Percentiles rank a stretch among this genome's conserved stretches.
These are phyloP conservation scores for Cryptococcus deneoformans DNA, from an alignment of 1,284 basidiomycete genomes.

Conservation along the genomic window DNA sequence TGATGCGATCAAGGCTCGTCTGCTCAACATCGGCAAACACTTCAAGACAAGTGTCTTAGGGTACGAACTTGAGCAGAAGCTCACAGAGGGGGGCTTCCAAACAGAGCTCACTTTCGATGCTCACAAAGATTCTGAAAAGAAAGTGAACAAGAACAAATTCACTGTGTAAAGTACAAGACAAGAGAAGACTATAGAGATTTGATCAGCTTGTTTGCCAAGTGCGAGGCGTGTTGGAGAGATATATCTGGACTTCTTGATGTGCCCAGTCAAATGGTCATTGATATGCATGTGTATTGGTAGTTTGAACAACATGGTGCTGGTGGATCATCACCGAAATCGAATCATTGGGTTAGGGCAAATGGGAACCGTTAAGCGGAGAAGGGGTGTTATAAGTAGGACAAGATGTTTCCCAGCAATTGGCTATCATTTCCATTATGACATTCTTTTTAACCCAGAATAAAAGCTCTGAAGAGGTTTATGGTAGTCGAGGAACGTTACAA, in stretches of 20 bases:
- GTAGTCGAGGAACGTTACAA: too few relatives aligned
- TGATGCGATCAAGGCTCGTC: slow-evolving; percentile 11
- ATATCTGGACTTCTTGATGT: not conserved
- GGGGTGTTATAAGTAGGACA: too few relatives aligned
- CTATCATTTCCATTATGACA: too few relatives aligned
- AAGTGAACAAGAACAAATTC: slow-evolving; percentile 84
- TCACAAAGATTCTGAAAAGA: slow-evolving; percentile 91
- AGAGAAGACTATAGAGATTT: not conserved
- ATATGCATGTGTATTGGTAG: slow-evolving; percentile 11
- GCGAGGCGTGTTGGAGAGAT: not conserved
- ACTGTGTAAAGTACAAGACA: slow-evolving; percentile 53
- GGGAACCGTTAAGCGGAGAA: too few relatives aligned
- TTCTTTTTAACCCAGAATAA: too few relatives aligned
- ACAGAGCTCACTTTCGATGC: slow-evolving; percentile 93
- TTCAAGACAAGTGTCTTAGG: slow-evolving; percentile 92
- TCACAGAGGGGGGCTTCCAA: slow-evolving; percentile 65
- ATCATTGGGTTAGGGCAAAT: too few relatives aligned
- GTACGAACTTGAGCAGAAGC: slow-evolving; percentile 67
- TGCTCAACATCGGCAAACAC: slow-evolving; percentile 67
- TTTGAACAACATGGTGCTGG: not conserved
- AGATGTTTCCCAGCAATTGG: too few relatives aligned
- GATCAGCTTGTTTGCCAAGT: not conserved
- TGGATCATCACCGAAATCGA: too few relatives aligned
- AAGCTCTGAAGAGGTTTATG: too few relatives aligned
- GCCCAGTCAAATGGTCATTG: not conserved